Conservation (phyloP, 257 asterid genomes). For the Solanum pimpinellifolium region DNA sequence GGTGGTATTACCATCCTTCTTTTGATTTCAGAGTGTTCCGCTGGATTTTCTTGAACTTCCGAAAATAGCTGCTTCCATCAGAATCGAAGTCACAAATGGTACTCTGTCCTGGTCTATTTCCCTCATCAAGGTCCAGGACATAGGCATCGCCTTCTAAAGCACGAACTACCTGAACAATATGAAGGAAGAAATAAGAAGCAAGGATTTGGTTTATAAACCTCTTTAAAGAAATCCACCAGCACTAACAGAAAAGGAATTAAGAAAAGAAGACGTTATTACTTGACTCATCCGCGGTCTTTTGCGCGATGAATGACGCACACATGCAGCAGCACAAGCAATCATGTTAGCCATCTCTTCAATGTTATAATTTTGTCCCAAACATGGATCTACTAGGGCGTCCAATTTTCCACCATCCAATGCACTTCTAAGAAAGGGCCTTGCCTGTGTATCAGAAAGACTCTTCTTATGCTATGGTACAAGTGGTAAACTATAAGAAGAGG, state of each 20-base stretch:
- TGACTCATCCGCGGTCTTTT: slow-evolving; percentile 13
- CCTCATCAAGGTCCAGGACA: background rate
- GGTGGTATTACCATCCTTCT: background rate
- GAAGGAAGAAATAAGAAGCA: background rate
- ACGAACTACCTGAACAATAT: slow-evolving; percentile 4
- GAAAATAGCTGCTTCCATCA: background rate
- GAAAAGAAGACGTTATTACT: background rate
- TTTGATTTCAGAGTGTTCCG: background rate
- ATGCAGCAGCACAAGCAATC: slow-evolving; percentile 18
- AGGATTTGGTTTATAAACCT: background rate
- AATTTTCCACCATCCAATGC: slow-evolving; percentile 5
- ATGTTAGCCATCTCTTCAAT: slow-evolving; percentile 8
- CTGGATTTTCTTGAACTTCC: background rate
- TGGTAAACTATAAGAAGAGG: background rate
- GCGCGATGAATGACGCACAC: slow-evolving; percentile 7
- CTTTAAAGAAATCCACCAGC: background rate
- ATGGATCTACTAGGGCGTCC: background rate
- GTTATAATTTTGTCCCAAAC: slow-evolving; percentile 1
- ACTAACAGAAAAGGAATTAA: background rate
- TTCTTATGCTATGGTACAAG: background rate
- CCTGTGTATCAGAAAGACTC: background rate
- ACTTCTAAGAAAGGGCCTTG: slow-evolving; percentile 7
- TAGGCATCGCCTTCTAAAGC: slow-evolving; percentile 11
- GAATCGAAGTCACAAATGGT: background rate
- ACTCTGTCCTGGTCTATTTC: slow-evolving; percentile 11